Evolutionary conservation across 805 yeast species (phyloP).

Genomic region (Candida insectalens): DNA sequence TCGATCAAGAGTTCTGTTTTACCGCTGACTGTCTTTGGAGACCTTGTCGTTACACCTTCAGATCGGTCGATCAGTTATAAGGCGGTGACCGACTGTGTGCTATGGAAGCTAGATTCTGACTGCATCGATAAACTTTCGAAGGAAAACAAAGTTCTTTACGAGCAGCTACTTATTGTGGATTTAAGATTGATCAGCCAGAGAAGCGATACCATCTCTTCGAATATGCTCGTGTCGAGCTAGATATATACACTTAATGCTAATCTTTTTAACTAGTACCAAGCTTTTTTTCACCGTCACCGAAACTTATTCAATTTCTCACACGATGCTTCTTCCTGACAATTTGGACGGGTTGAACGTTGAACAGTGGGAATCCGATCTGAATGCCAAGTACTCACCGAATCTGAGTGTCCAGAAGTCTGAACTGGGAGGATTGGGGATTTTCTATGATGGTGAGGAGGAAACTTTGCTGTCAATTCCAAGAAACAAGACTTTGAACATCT

Average conservation of each 20-base stretch:
- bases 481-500: conserved; percentile 23
- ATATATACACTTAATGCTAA: no score
- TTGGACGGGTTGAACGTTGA: no score
- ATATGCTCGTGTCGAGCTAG: conserved; percentile 42
- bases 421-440: conserved; percentile 29
- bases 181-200: conserved; percentile 59
- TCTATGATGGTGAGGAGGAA: conserved; percentile 9
- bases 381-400: no score
- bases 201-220: conserved; percentile 67
- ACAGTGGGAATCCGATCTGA: no score
- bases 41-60: conserved; percentile 29
- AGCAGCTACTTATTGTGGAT: conserved; percentile 55
- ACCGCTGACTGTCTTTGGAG: conserved; percentile 73
- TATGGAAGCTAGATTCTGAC: conserved; percentile 56
- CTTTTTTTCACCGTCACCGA: no score
- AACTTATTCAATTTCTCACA: no score
- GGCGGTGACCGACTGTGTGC: conserved; percentile 39
- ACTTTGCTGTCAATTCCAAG: conserved; percentile 32
- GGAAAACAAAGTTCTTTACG: conserved; percentile 44
- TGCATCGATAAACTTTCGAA: conserved; percentile 35
- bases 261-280: no score
- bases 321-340: no score
- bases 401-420: conserved; percentile 10
- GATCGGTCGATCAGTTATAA: conserved; percentile 31
- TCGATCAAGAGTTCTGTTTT: conserved; percentile 32